Evolutionary conservation across 1,284 basidiomycete species (phyloP), one percentile per base, ranked within the genome.

Genomic region (Cutaneotrichosporon curvatum): DNA sequence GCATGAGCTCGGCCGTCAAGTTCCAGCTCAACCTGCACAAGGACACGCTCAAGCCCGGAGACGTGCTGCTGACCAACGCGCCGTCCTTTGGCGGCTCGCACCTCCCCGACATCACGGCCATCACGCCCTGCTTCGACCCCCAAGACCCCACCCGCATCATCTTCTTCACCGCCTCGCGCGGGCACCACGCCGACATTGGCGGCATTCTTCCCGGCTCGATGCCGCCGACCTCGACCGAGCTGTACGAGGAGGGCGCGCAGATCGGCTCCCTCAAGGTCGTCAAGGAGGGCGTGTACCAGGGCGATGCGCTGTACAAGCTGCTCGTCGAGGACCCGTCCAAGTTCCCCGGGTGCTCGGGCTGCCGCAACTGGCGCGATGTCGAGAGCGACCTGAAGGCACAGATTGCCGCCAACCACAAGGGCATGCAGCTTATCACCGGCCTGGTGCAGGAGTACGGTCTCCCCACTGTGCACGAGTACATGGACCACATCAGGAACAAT

Each of bases 351-450:
- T 45, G 51, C 47, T 48, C 46, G 12, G 87, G 86, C 2, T 87
- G 85, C 62, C 75, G 87, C 56, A 85, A 87, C 60, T 81, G 94
- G 47, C 75, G 83, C 43, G 90, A 95, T 63, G 91, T 94, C 2
- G 89, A 92, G 73, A 88, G 85, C 57, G 91, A 96, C 67, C 69
- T 96, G 48, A 89, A 91, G 68, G 91, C 91, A 80, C 91, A 95
- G 83, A 86, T 97, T 50, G 88, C 91, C 0, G 92, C 94, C 15
- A 96, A 95, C 67, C 82, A 94, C 70, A 96, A 95, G 74, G 92
- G 90, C 14, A 82, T 86, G 21, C 83, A 86, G 56, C 76, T 91
- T 8, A 80, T 91, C 25, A 53, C 57, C 4, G 45, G 64, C 80
- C 84, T 96, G 55, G 84, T 94, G 33, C 78, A 81, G 7, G 90